Conservation (phyloP, 2,329 filamentous ascomycete species). For the Cladophialophora exuberans region DNA sequence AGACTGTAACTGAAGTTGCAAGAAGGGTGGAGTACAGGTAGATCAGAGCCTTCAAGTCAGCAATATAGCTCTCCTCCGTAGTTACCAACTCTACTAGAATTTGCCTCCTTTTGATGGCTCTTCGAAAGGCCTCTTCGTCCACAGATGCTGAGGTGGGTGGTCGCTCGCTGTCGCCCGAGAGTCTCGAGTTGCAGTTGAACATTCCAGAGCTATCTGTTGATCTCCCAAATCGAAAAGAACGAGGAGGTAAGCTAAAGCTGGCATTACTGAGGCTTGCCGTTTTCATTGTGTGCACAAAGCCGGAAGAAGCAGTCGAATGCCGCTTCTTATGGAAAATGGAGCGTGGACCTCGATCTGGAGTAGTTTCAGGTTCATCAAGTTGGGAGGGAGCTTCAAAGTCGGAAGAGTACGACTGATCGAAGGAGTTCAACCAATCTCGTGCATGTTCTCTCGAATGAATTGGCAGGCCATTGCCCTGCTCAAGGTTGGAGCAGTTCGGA, state of each 20-base stretch:
- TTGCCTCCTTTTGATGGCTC: constrained; percentile 74
- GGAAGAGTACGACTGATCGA: too few species aligned
- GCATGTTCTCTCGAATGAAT: not conserved
- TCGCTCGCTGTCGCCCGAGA: constrained; percentile 61
- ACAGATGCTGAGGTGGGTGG: constrained; percentile 50
- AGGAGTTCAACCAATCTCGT: constrained; percentile 4
- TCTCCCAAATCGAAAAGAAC: constrained; percentile 62
- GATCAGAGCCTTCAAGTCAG: constrained; percentile 81
- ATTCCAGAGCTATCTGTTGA: constrained; percentile 66
- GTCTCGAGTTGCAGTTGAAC: constrained; percentile 62
- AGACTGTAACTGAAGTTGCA: constrained; percentile 68
- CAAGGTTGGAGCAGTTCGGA: not conserved
- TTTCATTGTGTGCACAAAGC: constrained; percentile 77
- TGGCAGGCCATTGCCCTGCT: not conserved
- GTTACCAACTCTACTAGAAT: constrained; percentile 82
- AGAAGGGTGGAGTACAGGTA: constrained; percentile 79
- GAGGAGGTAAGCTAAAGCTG: constrained; percentile 69
- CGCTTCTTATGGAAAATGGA: constrained; percentile 46
- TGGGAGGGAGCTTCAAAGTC: too few species aligned
- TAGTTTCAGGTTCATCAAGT: not conserved
- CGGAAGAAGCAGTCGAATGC: constrained; percentile 75
- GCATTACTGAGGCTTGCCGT: constrained; percentile 79
- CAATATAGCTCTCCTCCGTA: constrained; percentile 87
- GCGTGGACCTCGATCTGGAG: not conserved
- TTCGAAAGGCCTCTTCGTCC: constrained; percentile 71